phyloP scores from a whole-genome alignment of 164 flowering plant species.

The Tinospora cordifolia region DNA sequence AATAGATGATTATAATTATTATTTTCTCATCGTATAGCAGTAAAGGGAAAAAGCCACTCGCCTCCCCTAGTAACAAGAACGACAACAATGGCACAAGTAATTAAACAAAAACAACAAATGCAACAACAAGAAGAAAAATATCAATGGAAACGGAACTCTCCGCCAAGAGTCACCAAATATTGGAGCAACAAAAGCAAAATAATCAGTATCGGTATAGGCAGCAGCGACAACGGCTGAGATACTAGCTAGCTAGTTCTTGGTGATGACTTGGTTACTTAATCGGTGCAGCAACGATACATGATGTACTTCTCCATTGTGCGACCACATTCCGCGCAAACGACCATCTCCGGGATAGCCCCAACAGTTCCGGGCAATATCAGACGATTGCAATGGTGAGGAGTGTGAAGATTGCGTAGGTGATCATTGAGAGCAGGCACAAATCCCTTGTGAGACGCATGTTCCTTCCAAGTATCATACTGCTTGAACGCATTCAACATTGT shows the following conservation, averaged over 20 bases:
- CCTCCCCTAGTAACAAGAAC: not conserved
- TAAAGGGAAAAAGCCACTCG: not conserved
- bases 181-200: not conserved
- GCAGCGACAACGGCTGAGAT: not conserved
- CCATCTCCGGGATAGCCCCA: constrained; percentile 41
- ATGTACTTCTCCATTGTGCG: constrained; percentile 66
- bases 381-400: constrained; percentile 53
- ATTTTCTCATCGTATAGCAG: not conserved
- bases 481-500: constrained; percentile 24
- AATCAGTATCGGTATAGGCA: not conserved
- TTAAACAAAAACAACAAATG: not conserved
- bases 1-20: no score
- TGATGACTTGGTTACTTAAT: constrained; percentile 16
- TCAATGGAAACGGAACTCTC: not conserved
- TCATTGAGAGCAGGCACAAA: constrained; percentile 34
- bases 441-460: constrained; percentile 19
- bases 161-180: not conserved
- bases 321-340: constrained; percentile 61
- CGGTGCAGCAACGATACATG: constrained; percentile 67
- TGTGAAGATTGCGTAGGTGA: constrained; percentile 22
- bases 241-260: not conserved
- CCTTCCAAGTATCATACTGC: constrained; percentile 36
- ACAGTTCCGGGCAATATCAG: constrained; percentile 50
- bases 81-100: no score
- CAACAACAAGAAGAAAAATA: not conserved